Conservation (phyloP, 129 eudicot genomes). For the Centrapalus pauciflorus region DNA sequence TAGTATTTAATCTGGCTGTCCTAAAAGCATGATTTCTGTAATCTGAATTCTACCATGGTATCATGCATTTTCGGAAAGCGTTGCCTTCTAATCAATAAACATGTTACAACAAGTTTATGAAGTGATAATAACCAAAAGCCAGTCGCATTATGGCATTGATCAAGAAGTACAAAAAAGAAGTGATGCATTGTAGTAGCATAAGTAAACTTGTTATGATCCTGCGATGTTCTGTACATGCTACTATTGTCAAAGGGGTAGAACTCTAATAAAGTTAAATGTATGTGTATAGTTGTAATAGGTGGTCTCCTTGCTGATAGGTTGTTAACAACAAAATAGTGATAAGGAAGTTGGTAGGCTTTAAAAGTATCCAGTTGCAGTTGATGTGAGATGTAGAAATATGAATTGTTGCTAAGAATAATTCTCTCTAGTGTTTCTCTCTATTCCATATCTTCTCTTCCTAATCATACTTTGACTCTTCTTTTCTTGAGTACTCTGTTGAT, state of each 20-base stretch:
- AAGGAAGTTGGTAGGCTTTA: background rate
- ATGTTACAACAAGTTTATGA: background rate
- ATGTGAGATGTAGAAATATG: background rate
- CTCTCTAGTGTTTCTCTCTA: background rate
- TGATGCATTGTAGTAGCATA: too few species aligned
- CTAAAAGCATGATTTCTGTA: too few species aligned
- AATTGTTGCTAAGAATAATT: background rate
- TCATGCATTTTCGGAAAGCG: background rate
- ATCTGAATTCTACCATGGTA: too few species aligned
- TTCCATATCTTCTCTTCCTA: background rate
- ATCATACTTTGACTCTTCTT: background rate
- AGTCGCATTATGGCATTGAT: background rate
- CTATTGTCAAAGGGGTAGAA: too few species aligned
- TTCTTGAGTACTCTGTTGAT: background rate
- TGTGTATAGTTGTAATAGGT: background rate
- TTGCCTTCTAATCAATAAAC: background rate
- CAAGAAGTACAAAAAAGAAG: background rate
- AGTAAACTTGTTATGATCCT: too few species aligned
- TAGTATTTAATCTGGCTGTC: too few species aligned
- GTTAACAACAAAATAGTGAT: background rate
- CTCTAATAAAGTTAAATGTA: background rate
- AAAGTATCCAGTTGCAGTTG: background rate
- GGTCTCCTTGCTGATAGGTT: background rate
- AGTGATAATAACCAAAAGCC: background rate
- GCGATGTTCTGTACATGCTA: too few species aligned